These are phyloP conservation scores for Chytridiales sp. DNA, from an alignment of 371 early-diverging fungal species.

Conservation along the genomic window DNA sequence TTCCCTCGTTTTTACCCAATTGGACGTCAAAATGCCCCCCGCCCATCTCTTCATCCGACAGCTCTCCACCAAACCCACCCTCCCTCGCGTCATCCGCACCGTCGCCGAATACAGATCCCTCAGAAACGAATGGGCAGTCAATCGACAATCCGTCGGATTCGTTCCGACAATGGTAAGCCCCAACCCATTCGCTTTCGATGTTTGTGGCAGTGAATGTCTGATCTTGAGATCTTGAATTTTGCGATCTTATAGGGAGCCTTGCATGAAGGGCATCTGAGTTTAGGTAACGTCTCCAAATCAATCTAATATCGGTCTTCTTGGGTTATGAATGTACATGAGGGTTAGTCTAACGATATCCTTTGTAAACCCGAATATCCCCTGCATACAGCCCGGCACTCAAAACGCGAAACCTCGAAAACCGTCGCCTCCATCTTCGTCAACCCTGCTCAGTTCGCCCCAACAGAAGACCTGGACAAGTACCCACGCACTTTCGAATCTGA, in stretches of 20 bases:
- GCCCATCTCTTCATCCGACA: no score
- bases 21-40: no score
- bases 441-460: conserved; percentile 95
- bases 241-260: conserved; percentile 70
- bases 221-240: background rate
- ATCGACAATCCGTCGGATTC: conserved; percentile 47
- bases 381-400: conserved; percentile 66
- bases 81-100: conserved; percentile 36
- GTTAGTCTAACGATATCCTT: no score
- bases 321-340: no score
- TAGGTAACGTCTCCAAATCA: conserved; percentile 48
- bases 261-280: conserved; percentile 81
- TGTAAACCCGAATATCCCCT: no score
- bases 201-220: background rate
- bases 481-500: conserved; percentile 85
- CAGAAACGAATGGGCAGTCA: conserved; percentile 32
- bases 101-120: conserved; percentile 44
- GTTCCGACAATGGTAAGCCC: conserved; percentile 56
- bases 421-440: conserved; percentile 93
- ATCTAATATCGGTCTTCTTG: no score
- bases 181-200: no score
- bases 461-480: conserved; percentile 89
- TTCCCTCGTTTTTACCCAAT: no score
- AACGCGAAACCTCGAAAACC: conserved; percentile 63
- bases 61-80: no score